Percentiles rank a stretch among this genome's conserved stretches.
phyloP scores from a whole-genome alignment of 2,329 filamentous ascomycete species.

The Calonectria henricotiae region DNA sequence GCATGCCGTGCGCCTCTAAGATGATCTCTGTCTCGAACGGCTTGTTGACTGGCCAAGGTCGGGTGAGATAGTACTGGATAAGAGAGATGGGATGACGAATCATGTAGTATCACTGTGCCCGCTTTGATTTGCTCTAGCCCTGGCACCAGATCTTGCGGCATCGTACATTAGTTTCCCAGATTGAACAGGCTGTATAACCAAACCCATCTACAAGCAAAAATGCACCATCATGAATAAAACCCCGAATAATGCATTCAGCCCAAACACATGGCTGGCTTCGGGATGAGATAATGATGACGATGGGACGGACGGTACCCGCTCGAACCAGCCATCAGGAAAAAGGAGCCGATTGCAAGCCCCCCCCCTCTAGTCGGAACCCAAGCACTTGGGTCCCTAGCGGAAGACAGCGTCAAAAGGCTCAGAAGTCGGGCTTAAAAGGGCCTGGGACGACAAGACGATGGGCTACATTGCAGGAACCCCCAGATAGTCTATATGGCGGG shows the following conservation, averaged over 20 bases:
- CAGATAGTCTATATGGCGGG: conserved; percentile 18
- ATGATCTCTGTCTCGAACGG: conserved; percentile 27
- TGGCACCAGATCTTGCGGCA: conserved; percentile 53
- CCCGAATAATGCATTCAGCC: neutral
- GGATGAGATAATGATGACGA: conserved; percentile 25
- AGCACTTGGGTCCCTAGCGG: conserved; percentile 21
- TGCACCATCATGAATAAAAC: conserved; percentile 11
- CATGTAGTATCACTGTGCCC: conserved; percentile 41
- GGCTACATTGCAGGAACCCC: conserved; percentile 20
- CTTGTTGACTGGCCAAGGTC: conserved; percentile 38
- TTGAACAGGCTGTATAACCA: conserved; percentile 42
- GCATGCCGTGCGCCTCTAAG: conserved; percentile 39
- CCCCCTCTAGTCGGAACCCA: conserved; percentile 5
- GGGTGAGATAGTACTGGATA: conserved; percentile 27
- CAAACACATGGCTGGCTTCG: neutral
- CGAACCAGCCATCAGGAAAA: neutral
- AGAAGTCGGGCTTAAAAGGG: conserved; percentile 11
- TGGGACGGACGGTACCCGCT: conserved; percentile 26
- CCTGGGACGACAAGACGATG: conserved; percentile 23
- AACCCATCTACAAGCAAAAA: conserved; percentile 39
- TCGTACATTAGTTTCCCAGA: conserved; percentile 47
- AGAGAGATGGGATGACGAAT: conserved; percentile 30
- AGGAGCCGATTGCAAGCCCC: conserved; percentile 14
- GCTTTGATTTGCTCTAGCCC: conserved; percentile 43
- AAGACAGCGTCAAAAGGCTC: conserved; percentile 12